A percentile compares a stretch with the other conserved stretches of the same genome.
Conservation (phyloP, 169 alveolate species). For the Plasmodium reichenowi region DNA sequence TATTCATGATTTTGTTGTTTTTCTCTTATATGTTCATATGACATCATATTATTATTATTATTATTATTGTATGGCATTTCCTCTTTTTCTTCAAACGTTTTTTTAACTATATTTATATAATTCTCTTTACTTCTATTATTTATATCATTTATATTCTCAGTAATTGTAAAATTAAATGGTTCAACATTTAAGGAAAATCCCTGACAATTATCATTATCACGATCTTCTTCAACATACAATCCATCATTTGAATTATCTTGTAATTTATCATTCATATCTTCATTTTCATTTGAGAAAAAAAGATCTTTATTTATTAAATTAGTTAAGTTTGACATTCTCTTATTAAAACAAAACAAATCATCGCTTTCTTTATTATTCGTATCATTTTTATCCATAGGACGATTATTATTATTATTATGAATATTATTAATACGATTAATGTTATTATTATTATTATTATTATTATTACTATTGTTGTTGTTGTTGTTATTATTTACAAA, state of each 20-base stretch:
- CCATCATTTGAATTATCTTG: not conserved
- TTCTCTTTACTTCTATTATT: too few relatives aligned
- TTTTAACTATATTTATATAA: not conserved
- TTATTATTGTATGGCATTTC: not conserved
- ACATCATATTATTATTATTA: not conserved
- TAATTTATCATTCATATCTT: slow-evolving; percentile 3
- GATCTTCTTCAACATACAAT: not conserved
- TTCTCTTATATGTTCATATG: not conserved
- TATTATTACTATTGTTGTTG: not conserved
- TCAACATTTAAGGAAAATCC: slow-evolving; percentile 28
- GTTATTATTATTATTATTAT: not conserved
- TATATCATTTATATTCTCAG: not conserved
- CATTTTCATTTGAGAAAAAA: slow-evolving; percentile 34
- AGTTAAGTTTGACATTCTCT: slow-evolving; percentile 50
- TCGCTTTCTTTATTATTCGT: slow-evolving; percentile 25
- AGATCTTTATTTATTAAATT: slow-evolving; percentile 59
- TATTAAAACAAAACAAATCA: slow-evolving; percentile 56
- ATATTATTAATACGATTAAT: not conserved
- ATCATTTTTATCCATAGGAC: not conserved
- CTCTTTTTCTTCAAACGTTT: not conserved
- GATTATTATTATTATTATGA: not conserved
- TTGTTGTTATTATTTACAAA: not conserved
- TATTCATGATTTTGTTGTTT: not conserved
- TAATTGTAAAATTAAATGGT: slow-evolving; percentile 29
- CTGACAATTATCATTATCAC: not conserved